phyloP scores from a whole-genome alignment of 768 basidiomycete species.

The Leccinum aurantiacum region DNA sequence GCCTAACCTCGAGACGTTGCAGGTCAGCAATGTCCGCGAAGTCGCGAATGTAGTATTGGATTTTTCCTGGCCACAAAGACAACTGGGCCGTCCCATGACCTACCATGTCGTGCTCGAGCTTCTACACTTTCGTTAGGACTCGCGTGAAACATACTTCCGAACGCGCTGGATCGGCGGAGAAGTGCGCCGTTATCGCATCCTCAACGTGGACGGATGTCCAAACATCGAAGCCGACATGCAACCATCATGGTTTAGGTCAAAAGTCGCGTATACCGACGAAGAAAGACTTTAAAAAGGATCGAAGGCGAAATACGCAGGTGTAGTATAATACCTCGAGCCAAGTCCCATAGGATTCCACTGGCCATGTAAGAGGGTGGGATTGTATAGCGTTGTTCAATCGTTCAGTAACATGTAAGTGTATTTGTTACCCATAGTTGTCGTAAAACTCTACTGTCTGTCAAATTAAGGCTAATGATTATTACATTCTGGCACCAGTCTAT shows the following conservation, averaged over 20 bases:
- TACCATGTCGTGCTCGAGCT: slow-evolving; percentile 49
- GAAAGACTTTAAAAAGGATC: slow-evolving; percentile 40
- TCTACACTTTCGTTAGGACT: slow-evolving; percentile 54
- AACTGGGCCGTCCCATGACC: slow-evolving; percentile 10
- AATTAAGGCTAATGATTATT: slow-evolving; percentile 2
- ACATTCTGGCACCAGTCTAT: too few relatives aligned
- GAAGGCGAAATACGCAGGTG: slow-evolving; percentile 18
- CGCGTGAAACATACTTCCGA: slow-evolving; percentile 34
- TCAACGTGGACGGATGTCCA: slow-evolving; percentile 58
- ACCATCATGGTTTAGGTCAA: slow-evolving; percentile 61
- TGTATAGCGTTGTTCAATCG: background rate
- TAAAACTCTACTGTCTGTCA: background rate
- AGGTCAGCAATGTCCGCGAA: slow-evolving; percentile 38
- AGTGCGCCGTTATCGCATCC: slow-evolving; percentile 37
- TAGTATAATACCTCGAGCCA: background rate
- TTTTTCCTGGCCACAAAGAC: slow-evolving; percentile 33
- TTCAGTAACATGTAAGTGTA: background rate
- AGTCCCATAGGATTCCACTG: too few relatives aligned
- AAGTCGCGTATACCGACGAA: slow-evolving; percentile 56
- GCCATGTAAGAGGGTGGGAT: background rate
- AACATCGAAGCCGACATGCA: slow-evolving; percentile 53
- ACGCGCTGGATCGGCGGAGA: slow-evolving; percentile 18
- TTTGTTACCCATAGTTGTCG: slow-evolving; percentile 8
- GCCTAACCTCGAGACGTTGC: slow-evolving; percentile 42
- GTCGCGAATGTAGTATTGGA: slow-evolving; percentile 42